These are phyloP conservation scores for Amanita inopinata DNA, from an alignment of 768 basidiomycete species.

Conservation along the genomic window DNA sequence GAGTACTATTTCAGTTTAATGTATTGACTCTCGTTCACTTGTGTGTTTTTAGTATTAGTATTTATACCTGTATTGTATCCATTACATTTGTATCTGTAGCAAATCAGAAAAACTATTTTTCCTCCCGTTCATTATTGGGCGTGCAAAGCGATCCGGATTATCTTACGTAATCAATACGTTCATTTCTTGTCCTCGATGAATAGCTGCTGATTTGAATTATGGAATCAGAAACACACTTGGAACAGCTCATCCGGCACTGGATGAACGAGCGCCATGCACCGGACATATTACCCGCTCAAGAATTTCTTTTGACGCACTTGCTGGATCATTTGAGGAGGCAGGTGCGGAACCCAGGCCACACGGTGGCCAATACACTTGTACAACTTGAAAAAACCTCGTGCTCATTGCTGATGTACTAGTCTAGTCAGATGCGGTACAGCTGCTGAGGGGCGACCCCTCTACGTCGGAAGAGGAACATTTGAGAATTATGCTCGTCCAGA, in stretches of 20 bases:
- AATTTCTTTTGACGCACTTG: conserved; percentile 51
- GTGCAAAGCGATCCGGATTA: no score
- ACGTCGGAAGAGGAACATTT: conserved; percentile 92
- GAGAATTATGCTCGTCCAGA: conserved; percentile 86
- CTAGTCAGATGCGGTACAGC: conserved; percentile 72
- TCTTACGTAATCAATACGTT: not conserved
- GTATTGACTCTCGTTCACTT: not conserved
- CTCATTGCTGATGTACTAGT: conserved; percentile 11
- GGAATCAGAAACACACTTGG: conserved; percentile 42
- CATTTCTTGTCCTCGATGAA: not conserved
- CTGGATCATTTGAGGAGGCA: conserved; percentile 75
- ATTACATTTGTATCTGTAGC: no score
- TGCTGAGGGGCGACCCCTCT: conserved; percentile 68
- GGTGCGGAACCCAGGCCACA: no score
- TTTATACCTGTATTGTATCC: no score
- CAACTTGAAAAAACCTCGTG: conserved; percentile 3
- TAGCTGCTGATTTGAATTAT: not conserved
- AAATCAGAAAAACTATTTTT: no score
- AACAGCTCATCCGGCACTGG: conserved; percentile 73
- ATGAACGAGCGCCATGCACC: conserved; percentile 79
- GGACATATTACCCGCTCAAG: conserved; percentile 68
- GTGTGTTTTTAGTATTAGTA: no score
- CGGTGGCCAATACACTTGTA: no score
- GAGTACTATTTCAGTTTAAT: conserved; percentile 1
- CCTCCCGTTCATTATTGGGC: no score